Base-by-base conservation (phyloP, 2,329 filamentous ascomycete species). In the Botrytis deweyae region DNA sequence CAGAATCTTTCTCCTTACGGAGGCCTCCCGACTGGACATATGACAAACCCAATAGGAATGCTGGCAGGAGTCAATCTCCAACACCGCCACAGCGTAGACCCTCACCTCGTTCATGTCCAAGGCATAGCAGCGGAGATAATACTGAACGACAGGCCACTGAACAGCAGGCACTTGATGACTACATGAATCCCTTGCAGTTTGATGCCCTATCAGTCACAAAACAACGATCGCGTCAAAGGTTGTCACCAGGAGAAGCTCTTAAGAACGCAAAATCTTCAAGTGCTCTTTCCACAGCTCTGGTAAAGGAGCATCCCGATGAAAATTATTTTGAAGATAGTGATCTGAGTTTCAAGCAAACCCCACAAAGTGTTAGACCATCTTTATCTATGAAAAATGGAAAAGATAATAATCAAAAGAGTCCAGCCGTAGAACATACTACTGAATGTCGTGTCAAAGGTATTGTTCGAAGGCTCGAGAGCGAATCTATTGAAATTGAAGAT, bases 1-100 rank as follows among this genome's bases (percentile, higher is more conserved):
- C 86, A 2, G 85, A 85, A 33, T 79, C 82, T 1, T 84, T 85
- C 59, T 75, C 82, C 8, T 77, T 84, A 16, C 81, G 79, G 68
- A 83, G 81, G 33, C 83, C 85, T 40, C 80, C 78, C 36, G 81
- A 83, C 25, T 85, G 82, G 82, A 77, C 79, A 25, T 42, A 75
- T 59, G 75, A 77, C 12, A 75, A 77, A 44, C 46, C 74, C 38
- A 76, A 76, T 36, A 75, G 73, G 22, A 66, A 69, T 36, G 75
- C 74, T 33, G 77, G 80, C 42, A 78, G 79, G 64, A 78, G 78
- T 42, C 78, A 74, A 25, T 85, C 84, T 10, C 81, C 83, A 12
- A 82, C 82, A n/a, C 81, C 82, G 1, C 73, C 73, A n/a, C 72
- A 74, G 63, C 77, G 81, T 80, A 55, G 84, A 81, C 44, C 81